Evolutionary conservation across 225 moss, liverwort and hornwort genomes (phyloP).

Genomic region (Polytrichum formosum): DNA sequence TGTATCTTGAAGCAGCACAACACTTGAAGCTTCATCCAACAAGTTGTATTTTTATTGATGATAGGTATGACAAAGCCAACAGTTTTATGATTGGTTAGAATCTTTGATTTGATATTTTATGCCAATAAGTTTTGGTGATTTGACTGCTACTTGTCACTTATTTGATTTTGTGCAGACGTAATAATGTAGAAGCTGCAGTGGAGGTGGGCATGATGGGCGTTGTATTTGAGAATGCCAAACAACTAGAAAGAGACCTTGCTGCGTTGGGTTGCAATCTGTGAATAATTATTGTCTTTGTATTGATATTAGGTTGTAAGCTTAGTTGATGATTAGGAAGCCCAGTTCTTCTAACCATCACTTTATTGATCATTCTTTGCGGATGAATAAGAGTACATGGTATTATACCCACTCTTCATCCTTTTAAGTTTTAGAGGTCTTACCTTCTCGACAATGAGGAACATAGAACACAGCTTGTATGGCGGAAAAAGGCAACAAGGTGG

Average conservation of each 20-base stretch:
- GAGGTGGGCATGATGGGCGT: constrained; percentile 82
- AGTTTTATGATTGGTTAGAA: too few relatives aligned
- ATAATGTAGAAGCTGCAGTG: constrained; percentile 82
- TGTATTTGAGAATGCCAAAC: constrained; percentile 58
- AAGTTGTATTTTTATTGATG: constrained; percentile 85
- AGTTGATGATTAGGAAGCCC: not conserved
- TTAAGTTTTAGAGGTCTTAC: too few relatives aligned
- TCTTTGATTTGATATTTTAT: too few relatives aligned
- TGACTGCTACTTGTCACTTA: not conserved
- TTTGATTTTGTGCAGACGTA: constrained; percentile 44
- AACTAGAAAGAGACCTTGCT: constrained; percentile 74
- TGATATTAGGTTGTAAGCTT: not conserved
- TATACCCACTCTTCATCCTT: too few relatives aligned
- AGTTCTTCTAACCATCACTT: not conserved
- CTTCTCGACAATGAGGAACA: too few relatives aligned
- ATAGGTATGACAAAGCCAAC: constrained; percentile 47
- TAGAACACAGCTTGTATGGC: too few relatives aligned
- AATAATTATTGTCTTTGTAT: not conserved
- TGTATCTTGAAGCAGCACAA: constrained; percentile 63
- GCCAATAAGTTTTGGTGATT: not conserved
- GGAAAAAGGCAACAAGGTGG: too few relatives aligned
- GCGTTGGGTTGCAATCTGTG: constrained; percentile 43
- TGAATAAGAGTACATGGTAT: too few relatives aligned
- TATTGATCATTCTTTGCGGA: not conserved
- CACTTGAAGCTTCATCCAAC: constrained; percentile 71